Conservation (phyloP, 108 stramenopile genomes). For the Aurantiochytrium sp. region DNA sequence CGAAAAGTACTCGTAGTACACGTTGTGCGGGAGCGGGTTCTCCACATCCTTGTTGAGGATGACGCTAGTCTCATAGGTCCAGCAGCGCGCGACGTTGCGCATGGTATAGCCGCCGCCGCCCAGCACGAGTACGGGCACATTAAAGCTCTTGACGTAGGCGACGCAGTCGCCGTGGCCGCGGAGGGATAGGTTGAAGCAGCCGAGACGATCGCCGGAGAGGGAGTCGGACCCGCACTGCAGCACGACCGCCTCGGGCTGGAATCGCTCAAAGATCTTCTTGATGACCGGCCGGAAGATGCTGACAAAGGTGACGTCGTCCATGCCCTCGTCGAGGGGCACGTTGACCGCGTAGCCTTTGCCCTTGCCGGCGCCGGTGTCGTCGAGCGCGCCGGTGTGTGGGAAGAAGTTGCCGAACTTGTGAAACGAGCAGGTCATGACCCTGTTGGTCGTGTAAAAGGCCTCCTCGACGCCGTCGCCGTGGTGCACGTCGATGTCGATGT, state of each 20-base stretch:
- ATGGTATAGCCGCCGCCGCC: slow-evolving; percentile 99
- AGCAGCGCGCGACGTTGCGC: slow-evolving; percentile 96
- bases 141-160: slow-evolving; percentile 70
- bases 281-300: slow-evolving; percentile 91
- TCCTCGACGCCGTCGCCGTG: slow-evolving; percentile 97
- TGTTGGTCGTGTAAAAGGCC: slow-evolving; percentile 82
- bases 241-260: slow-evolving; percentile 90
- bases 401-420: slow-evolving; percentile 99
- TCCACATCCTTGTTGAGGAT: slow-evolving; percentile 60
- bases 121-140: slow-evolving; percentile 86
- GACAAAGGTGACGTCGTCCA: slow-evolving; percentile 86
- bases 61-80: slow-evolving; percentile 94
- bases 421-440: slow-evolving; percentile 95
- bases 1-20: slow-evolving; percentile 98
- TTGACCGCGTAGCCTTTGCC: slow-evolving; percentile 92
- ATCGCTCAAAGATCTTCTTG: slow-evolving; percentile 91
- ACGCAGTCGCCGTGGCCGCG: slow-evolving; percentile 86
- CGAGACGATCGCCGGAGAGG: slow-evolving; percentile 92
- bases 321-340: slow-evolving; percentile 89
- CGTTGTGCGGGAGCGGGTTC: slow-evolving; percentile 80
- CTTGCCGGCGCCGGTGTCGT: slow-evolving; percentile 88
- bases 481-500: slow-evolving; percentile 99
- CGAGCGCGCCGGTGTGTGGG: slow-evolving; percentile 92
- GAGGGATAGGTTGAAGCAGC: slow-evolving; percentile 95
- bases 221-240: slow-evolving; percentile 98